Conservation (phyloP, 2,329 filamentous ascomycete genomes). For the Acrocalymma vagum region DNA sequence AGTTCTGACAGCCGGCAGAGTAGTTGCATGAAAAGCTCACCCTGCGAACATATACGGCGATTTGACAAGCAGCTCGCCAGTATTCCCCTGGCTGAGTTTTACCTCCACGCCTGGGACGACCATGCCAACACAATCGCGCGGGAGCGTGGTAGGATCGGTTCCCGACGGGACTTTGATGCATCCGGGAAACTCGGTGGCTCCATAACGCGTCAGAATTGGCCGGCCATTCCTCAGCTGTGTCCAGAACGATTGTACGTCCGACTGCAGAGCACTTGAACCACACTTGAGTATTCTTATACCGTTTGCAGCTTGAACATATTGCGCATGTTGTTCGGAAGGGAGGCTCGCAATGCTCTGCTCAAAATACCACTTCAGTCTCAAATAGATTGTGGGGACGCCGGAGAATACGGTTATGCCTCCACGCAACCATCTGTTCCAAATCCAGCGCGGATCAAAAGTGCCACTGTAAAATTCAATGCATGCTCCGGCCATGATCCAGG, state of each 20-base stretch:
- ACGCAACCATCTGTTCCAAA: conserved; percentile 34
- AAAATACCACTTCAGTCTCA: conserved; percentile 36
- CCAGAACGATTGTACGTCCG: conserved; percentile 59
- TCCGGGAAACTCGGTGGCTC: conserved; percentile 55
- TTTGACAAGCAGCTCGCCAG: conserved; percentile 57
- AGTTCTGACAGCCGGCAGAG: conserved; percentile 1
- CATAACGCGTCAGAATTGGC: conserved; percentile 54
- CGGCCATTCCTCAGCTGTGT: no score
- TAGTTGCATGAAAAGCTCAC: no score
- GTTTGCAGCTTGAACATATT: conserved; percentile 52
- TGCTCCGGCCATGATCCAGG: conserved; percentile 29
- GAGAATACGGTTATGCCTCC: conserved; percentile 36
- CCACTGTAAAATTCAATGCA: conserved; percentile 36
- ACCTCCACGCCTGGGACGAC: conserved; percentile 50
- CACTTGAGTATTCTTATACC: conserved; percentile 48
- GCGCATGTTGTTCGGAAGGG: conserved; percentile 26
- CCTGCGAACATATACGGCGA: no score
- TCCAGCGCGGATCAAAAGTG: conserved; percentile 34
- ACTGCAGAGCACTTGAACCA: conserved; percentile 56
- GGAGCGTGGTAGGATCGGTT: conserved; percentile 35
- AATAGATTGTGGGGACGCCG: conserved; percentile 38
- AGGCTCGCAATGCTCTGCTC: conserved; percentile 38
- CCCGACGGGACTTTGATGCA: conserved; percentile 54
- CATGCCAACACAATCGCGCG: conserved; percentile 46
- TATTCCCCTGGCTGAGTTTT: conserved; percentile 54